These are phyloP conservation scores for Fusarium nisikadoi DNA, from an alignment of 2,329 filamentous ascomycete genomes.

Conservation along the genomic window DNA sequence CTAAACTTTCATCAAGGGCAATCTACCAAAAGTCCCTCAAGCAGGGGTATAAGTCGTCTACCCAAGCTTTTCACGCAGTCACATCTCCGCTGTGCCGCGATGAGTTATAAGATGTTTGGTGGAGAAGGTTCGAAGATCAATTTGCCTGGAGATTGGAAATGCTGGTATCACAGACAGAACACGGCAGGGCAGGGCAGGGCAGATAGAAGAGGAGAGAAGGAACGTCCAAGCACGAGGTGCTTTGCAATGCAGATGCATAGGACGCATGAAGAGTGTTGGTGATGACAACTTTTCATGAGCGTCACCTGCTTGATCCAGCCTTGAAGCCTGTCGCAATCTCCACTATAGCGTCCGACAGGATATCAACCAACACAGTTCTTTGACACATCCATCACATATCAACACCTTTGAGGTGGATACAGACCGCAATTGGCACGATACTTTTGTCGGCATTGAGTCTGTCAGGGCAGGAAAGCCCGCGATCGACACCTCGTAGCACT, in stretches of 20 bases:
- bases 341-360: slow-evolving; percentile 18
- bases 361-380: slow-evolving; percentile 35
- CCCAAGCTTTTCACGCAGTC: slow-evolving; percentile 27
- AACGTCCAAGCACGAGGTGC: slow-evolving; percentile 7
- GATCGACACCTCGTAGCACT: slow-evolving; percentile 27
- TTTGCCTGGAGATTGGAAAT: background rate
- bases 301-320: slow-evolving; percentile 39
- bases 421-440: slow-evolving; percentile 4
- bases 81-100: slow-evolving; percentile 30
- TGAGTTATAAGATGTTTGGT: slow-evolving; percentile 19
- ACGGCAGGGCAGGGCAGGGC: background rate
- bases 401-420: slow-evolving; percentile 11
- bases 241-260: slow-evolving; percentile 20
- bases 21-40: slow-evolving; percentile 33
- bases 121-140: slow-evolving; percentile 19
- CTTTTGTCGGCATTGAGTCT: slow-evolving; percentile 32
- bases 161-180: slow-evolving; percentile 2
- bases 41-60: slow-evolving; percentile 18
- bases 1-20: background rate
- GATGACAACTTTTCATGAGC: slow-evolving; percentile 18
- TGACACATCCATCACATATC: slow-evolving; percentile 22
- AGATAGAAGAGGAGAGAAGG: background rate
- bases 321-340: slow-evolving; percentile 16
- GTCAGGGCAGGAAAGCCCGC: slow-evolving; percentile 28
- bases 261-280: slow-evolving; percentile 38